A percentile compares a stretch with the other conserved stretches of the same genome.
phyloP scores from a whole-genome alignment of 345 rosid genomes.

The Hibiscus trionum region DNA sequence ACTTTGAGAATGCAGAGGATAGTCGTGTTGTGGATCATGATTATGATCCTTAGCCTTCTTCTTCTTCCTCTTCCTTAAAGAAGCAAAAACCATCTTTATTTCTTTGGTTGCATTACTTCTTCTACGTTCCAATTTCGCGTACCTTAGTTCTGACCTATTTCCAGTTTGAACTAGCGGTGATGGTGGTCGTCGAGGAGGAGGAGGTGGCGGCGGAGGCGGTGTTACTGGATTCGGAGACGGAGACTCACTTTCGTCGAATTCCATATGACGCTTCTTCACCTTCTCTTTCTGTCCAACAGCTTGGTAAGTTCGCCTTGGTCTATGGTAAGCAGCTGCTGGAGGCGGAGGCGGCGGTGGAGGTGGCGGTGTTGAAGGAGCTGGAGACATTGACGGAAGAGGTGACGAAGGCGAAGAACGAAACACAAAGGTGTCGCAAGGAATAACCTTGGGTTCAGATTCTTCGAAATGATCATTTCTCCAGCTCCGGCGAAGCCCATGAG shows the following conservation, averaged over 20 bases:
- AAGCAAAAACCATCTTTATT: constrained; percentile 58
- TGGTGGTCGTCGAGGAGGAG: constrained; percentile 27
- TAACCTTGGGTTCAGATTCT: constrained; percentile 45
- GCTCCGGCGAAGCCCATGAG: constrained; percentile 17
- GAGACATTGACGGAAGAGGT: constrained; percentile 15
- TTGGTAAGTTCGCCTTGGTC: constrained; percentile 29
- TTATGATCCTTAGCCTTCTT: constrained; percentile 33
- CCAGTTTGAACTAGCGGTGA: constrained; percentile 15
- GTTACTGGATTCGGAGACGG: constrained; percentile 27
- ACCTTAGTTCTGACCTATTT: constrained; percentile 16
- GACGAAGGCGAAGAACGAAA: constrained; percentile 12
- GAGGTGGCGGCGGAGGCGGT: constrained; percentile 30
- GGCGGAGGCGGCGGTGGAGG: constrained; percentile 35
- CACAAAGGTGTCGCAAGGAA: constrained; percentile 49
- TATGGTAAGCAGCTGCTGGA: constrained; percentile 19
- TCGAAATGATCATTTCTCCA: constrained; percentile 20
- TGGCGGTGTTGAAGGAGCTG: constrained; percentile 20
- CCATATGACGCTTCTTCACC: constrained; percentile 7
- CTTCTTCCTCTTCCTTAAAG: constrained; percentile 58
- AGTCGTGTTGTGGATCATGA: neutral
- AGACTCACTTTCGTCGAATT: constrained; percentile 12
- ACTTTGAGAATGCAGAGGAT: constrained; percentile 9
- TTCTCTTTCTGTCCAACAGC: constrained; percentile 29
- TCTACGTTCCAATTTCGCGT: constrained; percentile 40
- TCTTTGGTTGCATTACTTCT: constrained; percentile 66